phyloP scores from a whole-genome alignment of 2,329 filamentous ascomycete species.

The Anthostomella pinea region DNA sequence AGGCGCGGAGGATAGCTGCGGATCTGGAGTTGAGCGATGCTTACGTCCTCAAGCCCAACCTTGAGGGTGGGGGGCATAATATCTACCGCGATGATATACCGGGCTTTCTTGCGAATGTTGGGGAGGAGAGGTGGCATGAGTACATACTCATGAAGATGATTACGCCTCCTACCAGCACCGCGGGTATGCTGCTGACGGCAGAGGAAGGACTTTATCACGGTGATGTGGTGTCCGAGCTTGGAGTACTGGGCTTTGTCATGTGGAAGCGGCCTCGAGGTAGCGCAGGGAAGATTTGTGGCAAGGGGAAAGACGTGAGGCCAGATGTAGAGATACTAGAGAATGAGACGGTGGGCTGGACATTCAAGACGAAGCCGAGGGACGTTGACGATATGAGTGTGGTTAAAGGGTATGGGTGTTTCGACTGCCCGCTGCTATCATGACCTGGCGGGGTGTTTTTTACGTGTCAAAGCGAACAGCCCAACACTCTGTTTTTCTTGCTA shows the following conservation, averaged over 20 bases:
- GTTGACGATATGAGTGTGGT: slow-evolving; percentile 46
- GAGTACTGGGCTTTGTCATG: slow-evolving; percentile 38
- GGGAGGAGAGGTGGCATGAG: slow-evolving; percentile 27
- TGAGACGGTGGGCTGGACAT: slow-evolving; percentile 36
- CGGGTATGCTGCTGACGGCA: slow-evolving; percentile 34
- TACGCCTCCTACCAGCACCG: slow-evolving; percentile 26
- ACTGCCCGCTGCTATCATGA: slow-evolving; percentile 37
- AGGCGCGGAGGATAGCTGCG: slow-evolving; percentile 25
- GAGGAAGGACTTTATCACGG: slow-evolving; percentile 33
- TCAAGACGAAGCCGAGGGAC: slow-evolving; percentile 40
- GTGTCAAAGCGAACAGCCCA: too few relatives aligned
- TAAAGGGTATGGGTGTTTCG: slow-evolving; percentile 45
- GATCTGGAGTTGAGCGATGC: slow-evolving; percentile 21
- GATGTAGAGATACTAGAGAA: slow-evolving; percentile 33
- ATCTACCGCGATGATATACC: slow-evolving; percentile 38
- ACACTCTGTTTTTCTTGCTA: too few relatives aligned
- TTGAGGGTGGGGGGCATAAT: slow-evolving; percentile 44
- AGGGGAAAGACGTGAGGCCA: slow-evolving; percentile 3
- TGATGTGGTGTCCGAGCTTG: slow-evolving; percentile 41
- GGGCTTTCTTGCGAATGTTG: slow-evolving; percentile 27
- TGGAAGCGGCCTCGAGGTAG: too few relatives aligned
- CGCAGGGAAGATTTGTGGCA: too few relatives aligned
- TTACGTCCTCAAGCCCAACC: slow-evolving; percentile 42
- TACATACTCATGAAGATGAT: slow-evolving; percentile 42
- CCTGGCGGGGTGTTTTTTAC: too few relatives aligned